Percentiles rank a stretch among this genome's conserved stretches.
Evolutionary conservation across 75 land plant genomes (phyloP).

Genomic region (Azolla pinnata): DNA sequence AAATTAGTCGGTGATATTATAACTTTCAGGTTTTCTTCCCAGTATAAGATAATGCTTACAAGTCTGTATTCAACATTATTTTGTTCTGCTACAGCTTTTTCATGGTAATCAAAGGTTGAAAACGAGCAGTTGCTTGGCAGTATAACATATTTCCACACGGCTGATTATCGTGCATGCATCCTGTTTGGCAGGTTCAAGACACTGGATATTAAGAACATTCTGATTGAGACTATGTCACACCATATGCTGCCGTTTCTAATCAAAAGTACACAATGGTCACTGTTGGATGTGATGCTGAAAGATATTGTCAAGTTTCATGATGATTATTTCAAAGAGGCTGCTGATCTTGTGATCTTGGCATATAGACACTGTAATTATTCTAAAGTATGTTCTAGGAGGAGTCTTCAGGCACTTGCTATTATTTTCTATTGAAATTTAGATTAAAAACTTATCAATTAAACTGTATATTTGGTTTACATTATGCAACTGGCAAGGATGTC

Average conservation of each 20-base stretch:
- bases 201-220: constrained; percentile 83
- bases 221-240: constrained; percentile 78
- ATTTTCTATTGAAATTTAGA: too few species aligned
- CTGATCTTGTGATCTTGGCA: constrained; percentile 79
- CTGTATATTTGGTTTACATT: too few species aligned
- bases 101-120: constrained; percentile 49
- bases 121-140: too few species aligned
- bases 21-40: constrained; percentile 69
- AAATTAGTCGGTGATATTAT: too few species aligned
- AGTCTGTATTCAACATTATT: constrained; percentile 55
- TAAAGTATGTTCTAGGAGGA: constrained; percentile 37
- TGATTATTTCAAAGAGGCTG: constrained; percentile 76
- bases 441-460: too few species aligned
- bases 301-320: constrained; percentile 85
- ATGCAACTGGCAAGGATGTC: too few species aligned
- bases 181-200: constrained; percentile 47
- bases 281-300: constrained; percentile 34
- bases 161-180: neutral
- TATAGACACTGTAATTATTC: constrained; percentile 88
- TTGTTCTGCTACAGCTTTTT: constrained; percentile 51
- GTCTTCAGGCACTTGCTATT: neutral
- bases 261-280: constrained; percentile 48
- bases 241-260: constrained; percentile 72
- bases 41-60: constrained; percentile 66
- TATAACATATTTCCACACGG: too few species aligned